phyloP scores from a whole-genome alignment of 2,329 filamentous ascomycete species.

The Exophiala mesophila region DNA sequence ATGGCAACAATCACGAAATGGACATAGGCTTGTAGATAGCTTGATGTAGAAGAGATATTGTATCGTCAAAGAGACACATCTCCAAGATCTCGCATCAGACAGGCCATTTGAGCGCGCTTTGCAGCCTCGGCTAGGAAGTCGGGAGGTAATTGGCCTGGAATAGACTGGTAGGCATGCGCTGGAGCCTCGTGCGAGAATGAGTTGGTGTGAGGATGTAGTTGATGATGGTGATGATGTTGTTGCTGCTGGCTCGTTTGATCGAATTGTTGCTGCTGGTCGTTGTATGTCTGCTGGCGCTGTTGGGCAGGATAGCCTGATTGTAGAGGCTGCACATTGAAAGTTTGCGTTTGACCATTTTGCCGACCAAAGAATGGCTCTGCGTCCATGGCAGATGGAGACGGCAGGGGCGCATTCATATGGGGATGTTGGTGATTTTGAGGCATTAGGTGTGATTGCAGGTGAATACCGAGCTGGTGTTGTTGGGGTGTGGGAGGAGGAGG shows the following conservation, averaged over 20 bases:
- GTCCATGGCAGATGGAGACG: slow-evolving; percentile 25
- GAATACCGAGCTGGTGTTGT: slow-evolving; percentile 17
- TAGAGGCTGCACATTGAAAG: slow-evolving; percentile 17
- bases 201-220: slow-evolving; percentile 25
- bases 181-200: slow-evolving; percentile 26
- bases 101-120: slow-evolving; percentile 85
- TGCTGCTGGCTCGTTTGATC: slow-evolving; percentile 15
- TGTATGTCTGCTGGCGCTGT: slow-evolving; percentile 16
- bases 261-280: slow-evolving; percentile 15
- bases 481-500: slow-evolving; percentile 16
- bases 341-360: slow-evolving; percentile 19
- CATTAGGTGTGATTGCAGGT: slow-evolving; percentile 22
- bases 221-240: slow-evolving; percentile 19
- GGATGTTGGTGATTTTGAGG: slow-evolving; percentile 19
- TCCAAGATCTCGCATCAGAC: slow-evolving; percentile 81
- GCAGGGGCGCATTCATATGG: slow-evolving; percentile 23
- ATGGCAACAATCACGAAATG: too few species aligned
- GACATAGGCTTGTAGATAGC: too few species aligned
- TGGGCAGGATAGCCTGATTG: slow-evolving; percentile 12
- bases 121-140: slow-evolving; percentile 90
- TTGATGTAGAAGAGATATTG: neutral
- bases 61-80: slow-evolving; percentile 52
- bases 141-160: slow-evolving; percentile 58
- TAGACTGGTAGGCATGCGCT: slow-evolving; percentile 12
- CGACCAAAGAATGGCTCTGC: slow-evolving; percentile 23